These are phyloP conservation scores for Apiotrichum montevideense DNA, from an alignment of 1,284 basidiomycete genomes.

Conservation along the genomic window DNA sequence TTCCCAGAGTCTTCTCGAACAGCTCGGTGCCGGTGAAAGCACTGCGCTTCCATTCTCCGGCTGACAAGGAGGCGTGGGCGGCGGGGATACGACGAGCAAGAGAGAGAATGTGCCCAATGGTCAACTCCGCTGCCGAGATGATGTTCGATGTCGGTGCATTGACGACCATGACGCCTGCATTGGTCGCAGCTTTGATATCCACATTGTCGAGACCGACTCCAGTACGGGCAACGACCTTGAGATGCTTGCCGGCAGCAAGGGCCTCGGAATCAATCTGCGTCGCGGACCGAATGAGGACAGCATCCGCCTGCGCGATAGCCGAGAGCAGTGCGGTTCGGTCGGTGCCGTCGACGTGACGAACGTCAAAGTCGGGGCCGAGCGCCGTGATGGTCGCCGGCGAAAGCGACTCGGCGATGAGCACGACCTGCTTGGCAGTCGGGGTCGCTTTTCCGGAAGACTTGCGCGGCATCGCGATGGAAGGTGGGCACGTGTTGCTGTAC, in stretches of 20 bases:
- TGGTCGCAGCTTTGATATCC: constrained; percentile 9
- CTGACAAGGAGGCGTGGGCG: constrained; percentile 2
- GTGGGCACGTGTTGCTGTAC: too few relatives aligned
- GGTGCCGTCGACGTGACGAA: constrained; percentile 7
- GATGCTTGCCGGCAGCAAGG: background rate
- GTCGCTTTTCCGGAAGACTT: background rate
- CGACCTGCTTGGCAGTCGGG: background rate
- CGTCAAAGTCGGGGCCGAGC: constrained; percentile 3
- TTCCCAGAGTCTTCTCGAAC: constrained; percentile 11
- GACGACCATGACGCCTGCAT: constrained; percentile 12
- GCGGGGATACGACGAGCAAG: constrained; percentile 12
- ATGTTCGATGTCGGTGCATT: constrained; percentile 15
- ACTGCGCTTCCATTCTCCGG: constrained; percentile 3
- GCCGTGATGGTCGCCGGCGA: constrained; percentile 2
- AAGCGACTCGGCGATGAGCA: constrained; percentile 8
- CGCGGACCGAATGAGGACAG: constrained; percentile 6
- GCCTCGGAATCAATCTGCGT: constrained; percentile 8
- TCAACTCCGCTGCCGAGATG: constrained; percentile 14
- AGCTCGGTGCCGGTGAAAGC: constrained; percentile 7
- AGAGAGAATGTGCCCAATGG: constrained; percentile 6
- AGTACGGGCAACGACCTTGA: constrained; percentile 11
- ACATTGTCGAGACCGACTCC: constrained; percentile 16
- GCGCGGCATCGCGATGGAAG: too few relatives aligned
- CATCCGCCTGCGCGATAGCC: background rate
- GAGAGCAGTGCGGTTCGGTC: constrained; percentile 3